Conservation (phyloP, 306 rosid species). For the Citrullus colocynthis region DNA sequence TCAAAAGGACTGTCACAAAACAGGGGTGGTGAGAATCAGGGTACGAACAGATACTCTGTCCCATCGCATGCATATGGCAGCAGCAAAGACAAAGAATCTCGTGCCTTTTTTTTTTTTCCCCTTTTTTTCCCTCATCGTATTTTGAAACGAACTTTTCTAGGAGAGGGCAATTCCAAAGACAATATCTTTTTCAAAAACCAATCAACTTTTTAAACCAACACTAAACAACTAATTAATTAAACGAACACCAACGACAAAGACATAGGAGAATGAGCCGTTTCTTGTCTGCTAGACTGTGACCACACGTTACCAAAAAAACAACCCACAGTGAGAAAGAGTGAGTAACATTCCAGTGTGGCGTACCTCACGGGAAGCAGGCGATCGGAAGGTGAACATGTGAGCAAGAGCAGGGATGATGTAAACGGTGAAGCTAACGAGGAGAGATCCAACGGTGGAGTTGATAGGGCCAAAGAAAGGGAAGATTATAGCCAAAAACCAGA, state of each 20-base stretch:
- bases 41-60: constrained; percentile 21
- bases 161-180: not conserved
- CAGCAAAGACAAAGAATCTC: constrained; percentile 20
- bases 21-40: constrained; percentile 7
- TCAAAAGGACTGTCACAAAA: constrained; percentile 1
- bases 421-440: constrained; percentile 94
- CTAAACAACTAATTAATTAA: not conserved
- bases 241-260: not conserved
- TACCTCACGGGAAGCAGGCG: constrained; percentile 86
- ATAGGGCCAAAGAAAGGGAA: constrained; percentile 97
- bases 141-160: not conserved
- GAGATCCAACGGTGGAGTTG: constrained; percentile 95
- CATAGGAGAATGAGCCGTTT: constrained; percentile 16
- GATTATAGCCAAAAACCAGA: constrained; percentile 89
- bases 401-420: constrained; percentile 90
- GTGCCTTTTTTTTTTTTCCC: not conserved
- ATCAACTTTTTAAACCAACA: not conserved
- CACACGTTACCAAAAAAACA: constrained; percentile 17
- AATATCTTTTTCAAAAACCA: not conserved
- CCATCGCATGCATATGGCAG: constrained; percentile 10
- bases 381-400: constrained; percentile 70
- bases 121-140: not conserved
- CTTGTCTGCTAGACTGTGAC: constrained; percentile 33
- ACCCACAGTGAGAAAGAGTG: not conserved
- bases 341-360: not conserved